Percentiles rank a stretch among this genome's conserved stretches.
Evolutionary conservation across 129 eudicot genomes (phyloP).

Genomic region (Erigeron canadensis): DNA sequence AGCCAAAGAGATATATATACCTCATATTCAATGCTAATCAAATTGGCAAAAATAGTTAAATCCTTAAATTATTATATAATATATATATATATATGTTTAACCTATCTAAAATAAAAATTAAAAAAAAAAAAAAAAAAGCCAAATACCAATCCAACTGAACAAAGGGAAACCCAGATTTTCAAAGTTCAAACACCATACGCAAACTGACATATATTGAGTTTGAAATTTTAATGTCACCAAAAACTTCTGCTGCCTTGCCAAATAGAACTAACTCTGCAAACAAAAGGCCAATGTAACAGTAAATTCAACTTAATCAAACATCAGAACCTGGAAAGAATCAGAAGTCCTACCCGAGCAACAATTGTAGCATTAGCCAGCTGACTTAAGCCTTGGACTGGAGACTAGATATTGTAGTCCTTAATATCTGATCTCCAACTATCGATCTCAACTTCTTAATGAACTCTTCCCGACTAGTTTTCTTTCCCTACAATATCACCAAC

Average conservation of each 20-base stretch:
- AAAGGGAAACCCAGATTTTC: conserved; percentile 24
- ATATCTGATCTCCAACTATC: conserved; percentile 58
- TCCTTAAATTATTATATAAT: not conserved
- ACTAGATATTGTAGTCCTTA: conserved; percentile 51
- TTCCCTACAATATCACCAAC: conserved; percentile 36
- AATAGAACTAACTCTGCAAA: conserved; percentile 5
- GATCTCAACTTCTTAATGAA: conserved; percentile 56
- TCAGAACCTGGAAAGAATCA: not conserved
- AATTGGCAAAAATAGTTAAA: not conserved
- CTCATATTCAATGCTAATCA: not conserved
- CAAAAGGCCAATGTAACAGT: not conserved
- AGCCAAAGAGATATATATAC: conserved; percentile 4
- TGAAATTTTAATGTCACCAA: not conserved
- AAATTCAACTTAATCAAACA: not conserved
- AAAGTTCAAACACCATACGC: conserved; percentile 11
- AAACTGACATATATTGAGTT: conserved; percentile 28
- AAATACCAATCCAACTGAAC: conserved; percentile 24
- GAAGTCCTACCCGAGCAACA: conserved; percentile 2
- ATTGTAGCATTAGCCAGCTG: not conserved
- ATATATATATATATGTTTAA: conserved; percentile 12
- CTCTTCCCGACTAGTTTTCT: conserved; percentile 52
- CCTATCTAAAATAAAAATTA: conserved; percentile 26
- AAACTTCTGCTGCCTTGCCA: conserved; percentile 5
- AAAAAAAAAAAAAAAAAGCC: conserved; percentile 10
- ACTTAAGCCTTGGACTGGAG: conserved; percentile 53